A percentile compares a stretch with the other conserved stretches of the same genome.
Evolutionary conservation across 176 grass and related monocot species (phyloP).

Genomic region (Ananas comosus): DNA sequence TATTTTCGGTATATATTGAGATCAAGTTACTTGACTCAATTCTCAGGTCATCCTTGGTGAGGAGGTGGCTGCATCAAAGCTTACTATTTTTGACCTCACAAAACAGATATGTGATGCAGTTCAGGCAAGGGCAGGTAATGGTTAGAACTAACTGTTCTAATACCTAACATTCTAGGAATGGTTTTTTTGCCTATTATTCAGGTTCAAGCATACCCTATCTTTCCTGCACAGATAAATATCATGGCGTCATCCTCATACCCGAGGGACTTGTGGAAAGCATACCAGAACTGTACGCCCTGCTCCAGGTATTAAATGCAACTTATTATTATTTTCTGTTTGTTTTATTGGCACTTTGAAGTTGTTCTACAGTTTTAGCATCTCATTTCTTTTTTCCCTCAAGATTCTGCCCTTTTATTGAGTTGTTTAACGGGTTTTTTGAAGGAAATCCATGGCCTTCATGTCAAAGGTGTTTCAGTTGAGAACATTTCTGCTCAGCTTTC

Average conservation of each 20-base stretch:
- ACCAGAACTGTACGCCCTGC: conserved; percentile 92
- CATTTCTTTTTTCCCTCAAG: conserved; percentile 8
- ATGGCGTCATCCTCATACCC: conserved; percentile 92
- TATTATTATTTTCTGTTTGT: neutral
- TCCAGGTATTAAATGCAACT: conserved; percentile 46
- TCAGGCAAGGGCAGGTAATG: conserved; percentile 74
- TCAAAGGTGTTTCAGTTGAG: conserved; percentile 74
- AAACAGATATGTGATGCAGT: conserved; percentile 97
- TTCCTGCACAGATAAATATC: conserved; percentile 62
- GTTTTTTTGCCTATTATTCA: conserved; percentile 12
- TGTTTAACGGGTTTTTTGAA: conserved; percentile 7
- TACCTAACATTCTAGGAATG: neutral
- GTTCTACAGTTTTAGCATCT: conserved; percentile 17
- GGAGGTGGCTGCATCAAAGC: conserved; percentile 90
- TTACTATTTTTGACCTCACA: conserved; percentile 95
- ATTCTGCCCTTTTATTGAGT: neutral
- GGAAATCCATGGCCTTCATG: conserved; percentile 93
- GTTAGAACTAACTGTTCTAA: conserved; percentile 17
- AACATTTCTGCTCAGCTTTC: conserved; percentile 95
- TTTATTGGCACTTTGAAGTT: neutral
- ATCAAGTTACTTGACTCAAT: neutral
- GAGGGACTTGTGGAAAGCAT: conserved; percentile 98
- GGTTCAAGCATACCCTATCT: conserved; percentile 2
- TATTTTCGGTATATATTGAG: conserved; percentile 4
- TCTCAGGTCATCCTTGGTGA: conserved; percentile 89